phyloP scores from a whole-genome alignment of 768 basidiomycete genomes.

The Suillus subalutaceus region DNA sequence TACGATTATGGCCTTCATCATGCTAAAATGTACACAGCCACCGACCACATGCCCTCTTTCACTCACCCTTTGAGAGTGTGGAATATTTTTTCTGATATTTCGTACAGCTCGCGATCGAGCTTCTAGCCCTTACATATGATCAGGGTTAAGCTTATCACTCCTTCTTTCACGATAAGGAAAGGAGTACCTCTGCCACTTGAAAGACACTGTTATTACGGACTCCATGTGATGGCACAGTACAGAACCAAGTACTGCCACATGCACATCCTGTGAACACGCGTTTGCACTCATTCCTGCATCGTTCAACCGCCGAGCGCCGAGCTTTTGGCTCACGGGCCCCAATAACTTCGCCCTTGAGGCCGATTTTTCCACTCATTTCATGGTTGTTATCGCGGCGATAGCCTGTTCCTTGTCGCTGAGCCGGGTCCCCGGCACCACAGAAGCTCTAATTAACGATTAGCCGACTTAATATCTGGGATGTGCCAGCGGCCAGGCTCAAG shows the following conservation, averaged over 20 bases:
- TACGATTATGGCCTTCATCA: background rate
- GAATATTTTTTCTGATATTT: background rate
- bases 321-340: background rate
- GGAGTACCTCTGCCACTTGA: background rate
- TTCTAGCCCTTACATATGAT: background rate
- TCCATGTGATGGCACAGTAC: background rate
- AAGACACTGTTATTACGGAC: background rate
- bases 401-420: background rate
- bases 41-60: background rate
- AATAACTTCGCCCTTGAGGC: background rate
- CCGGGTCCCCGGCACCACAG: slow-evolving; percentile 1
- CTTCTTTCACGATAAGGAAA: slow-evolving; percentile 7
- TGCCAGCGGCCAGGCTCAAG: background rate
- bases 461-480: background rate
- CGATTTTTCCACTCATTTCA: background rate
- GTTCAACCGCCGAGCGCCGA: background rate
- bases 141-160: slow-evolving; percentile 3
- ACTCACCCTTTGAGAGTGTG: background rate
- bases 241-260: background rate
- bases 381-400: background rate
- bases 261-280: background rate
- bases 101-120: background rate
- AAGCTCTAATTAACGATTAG: background rate
- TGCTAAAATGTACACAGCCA: slow-evolving; percentile 6
- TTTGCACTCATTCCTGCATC: background rate